Evolutionary conservation across 1,284 basidiomycete species (phyloP).

Genomic region (Puccinia hordei): DNA sequence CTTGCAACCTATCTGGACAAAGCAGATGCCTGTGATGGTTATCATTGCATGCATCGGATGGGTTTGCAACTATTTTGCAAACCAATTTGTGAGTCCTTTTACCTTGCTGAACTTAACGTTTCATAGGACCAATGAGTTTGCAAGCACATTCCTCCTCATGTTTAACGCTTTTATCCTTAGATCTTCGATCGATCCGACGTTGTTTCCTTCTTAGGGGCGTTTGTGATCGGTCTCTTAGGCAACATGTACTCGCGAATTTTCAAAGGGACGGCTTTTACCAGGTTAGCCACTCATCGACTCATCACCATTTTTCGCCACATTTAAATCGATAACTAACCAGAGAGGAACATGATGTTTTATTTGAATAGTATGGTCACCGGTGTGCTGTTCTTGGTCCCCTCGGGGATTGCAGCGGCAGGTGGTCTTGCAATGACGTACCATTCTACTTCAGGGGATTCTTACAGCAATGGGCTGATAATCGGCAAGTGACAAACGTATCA

Average conservation of each 20-base stretch:
- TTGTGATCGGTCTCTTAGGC: conserved; percentile 77
- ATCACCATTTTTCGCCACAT: not conserved
- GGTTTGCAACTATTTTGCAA: conserved; percentile 62
- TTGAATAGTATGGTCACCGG: conserved; percentile 50
- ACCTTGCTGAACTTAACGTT: conserved; percentile 15
- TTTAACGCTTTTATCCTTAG: conserved; percentile 66
- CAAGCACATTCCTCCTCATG: conserved; percentile 61
- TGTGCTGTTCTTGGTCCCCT: conserved; percentile 62
- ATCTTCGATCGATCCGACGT: conserved; percentile 82
- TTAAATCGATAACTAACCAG: not conserved
- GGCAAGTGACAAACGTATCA: conserved; percentile 2
- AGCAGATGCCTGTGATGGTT: conserved; percentile 78
- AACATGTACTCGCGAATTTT: conserved; percentile 80
- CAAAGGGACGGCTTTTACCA: conserved; percentile 84
- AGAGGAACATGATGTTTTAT: not conserved
- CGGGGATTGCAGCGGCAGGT: conserved; percentile 78
- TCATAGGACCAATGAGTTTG: not conserved
- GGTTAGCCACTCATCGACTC: conserved; percentile 66
- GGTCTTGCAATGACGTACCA: conserved; percentile 72
- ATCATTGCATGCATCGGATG: conserved; percentile 78
- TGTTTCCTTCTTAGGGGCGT: conserved; percentile 81
- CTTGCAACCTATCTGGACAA: conserved; percentile 71
- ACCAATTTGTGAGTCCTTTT: conserved; percentile 48
- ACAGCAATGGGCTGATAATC: conserved; percentile 61
- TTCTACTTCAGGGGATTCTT: conserved; percentile 64